Conservation (phyloP, 2,329 filamentous ascomycete species). For the Saccharata proteae region DNA sequence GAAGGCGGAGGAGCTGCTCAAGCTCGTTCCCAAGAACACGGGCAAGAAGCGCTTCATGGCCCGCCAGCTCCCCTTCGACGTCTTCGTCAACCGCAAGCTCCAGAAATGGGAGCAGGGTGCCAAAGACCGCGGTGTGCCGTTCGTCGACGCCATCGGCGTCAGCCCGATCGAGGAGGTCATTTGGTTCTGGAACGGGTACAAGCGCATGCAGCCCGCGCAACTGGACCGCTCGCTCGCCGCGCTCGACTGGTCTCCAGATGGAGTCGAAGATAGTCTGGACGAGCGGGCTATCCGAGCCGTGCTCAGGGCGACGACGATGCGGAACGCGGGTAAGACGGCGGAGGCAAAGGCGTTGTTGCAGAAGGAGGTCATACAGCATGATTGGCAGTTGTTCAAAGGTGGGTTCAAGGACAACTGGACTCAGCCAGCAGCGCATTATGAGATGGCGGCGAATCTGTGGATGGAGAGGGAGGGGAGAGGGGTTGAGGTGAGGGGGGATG, state of each 20-base stretch:
- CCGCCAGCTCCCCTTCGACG: constrained; percentile 77
- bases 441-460: constrained; percentile 76
- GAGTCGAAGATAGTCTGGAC: constrained; percentile 42
- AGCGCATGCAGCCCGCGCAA: constrained; percentile 59
- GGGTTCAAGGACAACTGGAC: constrained; percentile 56
- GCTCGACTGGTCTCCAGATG: constrained; percentile 50
- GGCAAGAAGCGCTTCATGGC: constrained; percentile 88
- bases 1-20: constrained; percentile 55
- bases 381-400: constrained; percentile 44
- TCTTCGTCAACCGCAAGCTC: constrained; percentile 72
- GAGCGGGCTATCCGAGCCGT: constrained; percentile 55
- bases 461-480: constrained; percentile 38
- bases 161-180: constrained; percentile 83
- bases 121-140: constrained; percentile 50
- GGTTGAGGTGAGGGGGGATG: constrained; percentile 12
- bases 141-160: constrained; percentile 70
- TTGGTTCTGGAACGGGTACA: constrained; percentile 84
- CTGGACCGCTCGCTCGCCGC: constrained; percentile 50
- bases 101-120: constrained; percentile 77
- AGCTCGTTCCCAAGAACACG: constrained; percentile 58
- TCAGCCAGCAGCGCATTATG: constrained; percentile 67
- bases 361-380: constrained; percentile 49
- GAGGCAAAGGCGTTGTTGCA: constrained; percentile 56
- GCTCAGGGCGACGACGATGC: constrained; percentile 52
- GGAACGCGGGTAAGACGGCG: constrained; percentile 48